Base-by-base conservation (phyloP, 768 basidiomycete genomes). In the Mycena rebaudengoi region DNA sequence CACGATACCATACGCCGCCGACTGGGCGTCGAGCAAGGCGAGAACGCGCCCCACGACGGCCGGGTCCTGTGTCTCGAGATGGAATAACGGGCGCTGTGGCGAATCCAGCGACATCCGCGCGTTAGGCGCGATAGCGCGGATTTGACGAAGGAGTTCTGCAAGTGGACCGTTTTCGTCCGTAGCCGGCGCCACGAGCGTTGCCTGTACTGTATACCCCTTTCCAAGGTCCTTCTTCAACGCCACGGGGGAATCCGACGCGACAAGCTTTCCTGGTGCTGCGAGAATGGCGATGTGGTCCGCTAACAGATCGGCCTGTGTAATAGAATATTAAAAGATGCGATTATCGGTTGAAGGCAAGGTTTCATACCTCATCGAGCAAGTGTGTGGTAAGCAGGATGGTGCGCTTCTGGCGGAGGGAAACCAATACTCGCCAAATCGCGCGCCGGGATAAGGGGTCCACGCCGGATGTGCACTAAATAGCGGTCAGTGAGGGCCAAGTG, bases 381-480 rank as follows among this genome's bases (percentile, higher is more conserved):
- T 94, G 92, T 0, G 92, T 94, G 0, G 92, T 94, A n/a, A n/a
- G n/a, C 4, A 93, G 79, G 37, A 93, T 86, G 0, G 87, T 87
- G 46, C 89, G 79, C n/a, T 43, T 88, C 86, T 32, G 88, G 78
- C 88, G 83, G 57, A 90, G 86, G 4, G 86, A 82, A 3, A 85
- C 91, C 59, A 94, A 75, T 0, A 87, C 89, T 59, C 87, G 83
- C 92, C 92, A 94, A 10, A 94, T 75, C 2, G 92, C 86, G 29
- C 92, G 82, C 49, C 92, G 80, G 59, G 91, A 92, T 32, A 94
- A 75, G 2, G 92, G 92, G 71, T 94, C 92, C 12, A 94, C 89
- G 3, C 92, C 92, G 26, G 90, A 91, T 2, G 91, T 92, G 70
- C 88, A 89, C 49, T 50, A 20, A 21, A 50, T 3, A 20, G 8